These are phyloP conservation scores for Kodamaea fungicola DNA, from an alignment of 1,139 yeast species.

Conservation along the genomic window DNA sequence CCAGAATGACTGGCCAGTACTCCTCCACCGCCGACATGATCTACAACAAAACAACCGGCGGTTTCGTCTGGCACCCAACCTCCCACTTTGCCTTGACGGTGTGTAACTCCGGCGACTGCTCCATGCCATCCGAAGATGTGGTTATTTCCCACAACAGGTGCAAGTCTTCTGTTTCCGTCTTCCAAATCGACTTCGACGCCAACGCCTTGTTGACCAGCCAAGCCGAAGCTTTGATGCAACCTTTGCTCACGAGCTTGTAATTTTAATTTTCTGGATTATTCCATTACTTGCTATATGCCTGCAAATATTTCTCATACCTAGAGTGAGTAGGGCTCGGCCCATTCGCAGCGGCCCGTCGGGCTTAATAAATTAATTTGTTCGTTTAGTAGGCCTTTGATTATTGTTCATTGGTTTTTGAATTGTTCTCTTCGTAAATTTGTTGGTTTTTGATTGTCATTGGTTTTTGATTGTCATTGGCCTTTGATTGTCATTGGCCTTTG, in stretches of 20 bases:
- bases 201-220: conserved; percentile 24
- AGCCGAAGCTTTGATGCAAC: conserved; percentile 23
- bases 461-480: too few relatives aligned
- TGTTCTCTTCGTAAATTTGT: too few relatives aligned
- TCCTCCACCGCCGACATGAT: conserved; percentile 25
- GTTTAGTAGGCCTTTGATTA: too few relatives aligned
- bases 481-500: too few relatives aligned
- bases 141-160: conserved; percentile 23
- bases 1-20: conserved; percentile 39
- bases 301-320: background rate
- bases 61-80: conserved; percentile 16
- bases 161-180: conserved; percentile 34
- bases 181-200: conserved; percentile 43
- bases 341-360: background rate
- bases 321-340: background rate
- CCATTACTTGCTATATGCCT: background rate
- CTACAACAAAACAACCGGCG: conserved; percentile 30
- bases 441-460: too few relatives aligned
- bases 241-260: conserved; percentile 13
- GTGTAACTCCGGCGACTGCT: conserved; percentile 34
- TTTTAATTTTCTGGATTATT: conserved; percentile 1
- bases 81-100: conserved; percentile 18
- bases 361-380: too few relatives aligned
- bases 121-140: conserved; percentile 34
- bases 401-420: too few relatives aligned